Conservation (phyloP, 345 rosid species). For the Corchorus olitorius region DNA sequence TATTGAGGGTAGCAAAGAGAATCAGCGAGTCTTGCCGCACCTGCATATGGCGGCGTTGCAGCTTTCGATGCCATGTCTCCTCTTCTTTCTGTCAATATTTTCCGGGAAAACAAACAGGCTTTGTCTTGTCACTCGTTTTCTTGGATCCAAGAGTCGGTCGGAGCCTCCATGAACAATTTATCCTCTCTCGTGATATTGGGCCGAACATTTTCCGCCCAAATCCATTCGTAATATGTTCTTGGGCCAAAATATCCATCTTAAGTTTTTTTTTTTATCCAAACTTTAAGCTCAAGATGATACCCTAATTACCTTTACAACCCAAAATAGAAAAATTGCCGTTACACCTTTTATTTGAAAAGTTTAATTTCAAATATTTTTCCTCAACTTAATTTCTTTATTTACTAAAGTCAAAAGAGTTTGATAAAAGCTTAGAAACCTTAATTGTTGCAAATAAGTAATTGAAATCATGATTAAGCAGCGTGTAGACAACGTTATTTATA, state of each 20-base stretch:
- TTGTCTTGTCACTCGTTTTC: not conserved
- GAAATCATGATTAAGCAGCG: no score
- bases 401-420: no score
- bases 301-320: no score
- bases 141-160: not conserved
- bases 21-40: constrained; percentile 83
- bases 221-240: not conserved
- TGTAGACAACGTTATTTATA: no score
- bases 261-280: constrained; percentile 2
- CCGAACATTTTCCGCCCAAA: not conserved
- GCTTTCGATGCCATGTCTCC: constrained; percentile 37
- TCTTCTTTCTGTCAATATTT: not conserved
- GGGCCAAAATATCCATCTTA: not conserved
- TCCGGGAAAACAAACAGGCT: constrained; percentile 9
- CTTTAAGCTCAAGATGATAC: not conserved
- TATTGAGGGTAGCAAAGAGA: constrained; percentile 78
- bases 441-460: no score
- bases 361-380: no score
- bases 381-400: no score
- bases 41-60: constrained; percentile 60
- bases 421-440: no score
- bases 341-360: no score
- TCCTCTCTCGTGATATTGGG: not conserved
- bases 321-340: no score
- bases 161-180: not conserved